phyloP scores from a whole-genome alignment of 768 basidiomycete genomes.

The Chiua virens region DNA sequence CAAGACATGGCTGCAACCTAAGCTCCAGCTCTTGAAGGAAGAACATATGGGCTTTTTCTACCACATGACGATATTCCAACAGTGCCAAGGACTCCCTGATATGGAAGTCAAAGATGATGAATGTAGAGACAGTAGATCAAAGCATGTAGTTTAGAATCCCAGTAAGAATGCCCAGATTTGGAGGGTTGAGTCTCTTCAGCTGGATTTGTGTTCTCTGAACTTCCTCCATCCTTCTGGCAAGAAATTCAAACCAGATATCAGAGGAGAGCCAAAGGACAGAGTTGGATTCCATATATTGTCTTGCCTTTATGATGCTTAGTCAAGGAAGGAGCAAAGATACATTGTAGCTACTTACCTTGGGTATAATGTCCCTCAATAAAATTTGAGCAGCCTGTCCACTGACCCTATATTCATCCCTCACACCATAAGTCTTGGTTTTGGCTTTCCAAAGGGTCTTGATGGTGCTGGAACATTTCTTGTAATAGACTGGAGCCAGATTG shows the following conservation, averaged over 20 bases:
- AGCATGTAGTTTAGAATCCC: constrained; percentile 8
- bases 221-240: not conserved
- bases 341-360: not conserved
- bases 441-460: not conserved
- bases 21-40: not conserved
- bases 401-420: constrained; percentile 3
- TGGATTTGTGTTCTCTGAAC: constrained; percentile 1
- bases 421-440: constrained; percentile 4
- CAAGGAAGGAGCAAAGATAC: not conserved
- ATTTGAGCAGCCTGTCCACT: constrained; percentile 2
- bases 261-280: constrained; percentile 8
- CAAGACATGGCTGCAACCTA: not conserved
- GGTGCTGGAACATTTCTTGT: not conserved
- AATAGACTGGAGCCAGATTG: not conserved
- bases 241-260: constrained; percentile 1
- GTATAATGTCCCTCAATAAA: not conserved
- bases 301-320: not conserved
- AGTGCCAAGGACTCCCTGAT: constrained; percentile 1
- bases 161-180: constrained; percentile 10
- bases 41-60: not conserved
- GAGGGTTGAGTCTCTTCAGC: not conserved
- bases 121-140: not conserved
- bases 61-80: not conserved
- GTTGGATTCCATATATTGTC: not conserved
- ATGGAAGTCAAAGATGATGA: constrained; percentile 3